Percentiles rank a stretch among this genome's conserved stretches.
Conservation (phyloP, 495 filamentous ascomycete species). For the Hypoxylon cercidicola region DNA sequence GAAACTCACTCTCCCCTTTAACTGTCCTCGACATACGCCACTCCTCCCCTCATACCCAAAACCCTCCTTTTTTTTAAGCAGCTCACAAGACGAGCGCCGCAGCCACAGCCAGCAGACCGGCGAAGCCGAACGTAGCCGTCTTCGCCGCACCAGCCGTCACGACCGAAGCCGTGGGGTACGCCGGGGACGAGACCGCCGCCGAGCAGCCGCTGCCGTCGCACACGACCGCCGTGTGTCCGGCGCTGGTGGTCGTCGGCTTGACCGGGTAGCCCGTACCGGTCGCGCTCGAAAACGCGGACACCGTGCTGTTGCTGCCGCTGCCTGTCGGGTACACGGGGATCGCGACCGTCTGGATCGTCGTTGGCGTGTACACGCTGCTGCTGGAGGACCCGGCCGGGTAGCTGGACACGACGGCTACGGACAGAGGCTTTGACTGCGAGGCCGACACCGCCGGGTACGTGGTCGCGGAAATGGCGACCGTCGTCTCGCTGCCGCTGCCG, state of each 20-base stretch:
- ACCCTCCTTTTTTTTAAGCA: too few species aligned
- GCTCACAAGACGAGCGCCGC: constrained; percentile 28
- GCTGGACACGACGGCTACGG: constrained; percentile 20
- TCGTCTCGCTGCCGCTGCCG: not conserved
- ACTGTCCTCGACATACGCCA: not conserved
- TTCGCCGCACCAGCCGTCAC: constrained; percentile 30
- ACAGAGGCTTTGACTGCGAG: constrained; percentile 22
- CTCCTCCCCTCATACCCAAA: not conserved
- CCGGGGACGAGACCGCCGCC: not conserved
- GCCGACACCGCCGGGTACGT: constrained; percentile 11
- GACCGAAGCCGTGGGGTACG: constrained; percentile 22
- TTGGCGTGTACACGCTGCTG: constrained; percentile 2
- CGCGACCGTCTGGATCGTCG: constrained; percentile 15
- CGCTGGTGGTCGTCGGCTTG: constrained; percentile 10
- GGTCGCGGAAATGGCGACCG: not conserved
- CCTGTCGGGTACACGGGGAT: constrained; percentile 29
- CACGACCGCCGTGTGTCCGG: constrained; percentile 13
- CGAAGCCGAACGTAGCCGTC: constrained; percentile 24
- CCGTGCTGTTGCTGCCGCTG: constrained; percentile 15
- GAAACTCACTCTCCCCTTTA: too few species aligned
- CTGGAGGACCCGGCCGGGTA: constrained; percentile 6
- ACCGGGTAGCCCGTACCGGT: constrained; percentile 29
- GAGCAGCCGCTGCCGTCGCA: constrained; percentile 20
- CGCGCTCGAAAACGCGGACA: constrained; percentile 11
- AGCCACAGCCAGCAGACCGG: constrained; percentile 29